Evolutionary conservation across 441 rosid species (phyloP).

Genomic region (Pelargonium citronellum): DNA sequence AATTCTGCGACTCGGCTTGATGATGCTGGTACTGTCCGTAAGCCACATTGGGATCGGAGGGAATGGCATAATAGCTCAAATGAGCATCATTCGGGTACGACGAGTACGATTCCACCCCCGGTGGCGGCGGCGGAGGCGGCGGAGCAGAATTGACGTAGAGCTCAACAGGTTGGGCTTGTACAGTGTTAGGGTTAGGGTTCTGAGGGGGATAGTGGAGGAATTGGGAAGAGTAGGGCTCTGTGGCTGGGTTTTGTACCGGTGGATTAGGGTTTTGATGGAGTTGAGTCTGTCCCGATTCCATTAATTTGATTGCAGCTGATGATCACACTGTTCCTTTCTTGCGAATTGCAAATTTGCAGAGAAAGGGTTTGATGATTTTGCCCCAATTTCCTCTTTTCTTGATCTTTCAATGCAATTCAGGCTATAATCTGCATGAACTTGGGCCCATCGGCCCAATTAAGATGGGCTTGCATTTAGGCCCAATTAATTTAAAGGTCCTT

Average conservation of each 20-base stretch:
- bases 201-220: constrained; percentile 20
- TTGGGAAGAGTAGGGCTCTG: constrained; percentile 25
- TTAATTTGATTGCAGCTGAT: too few relatives aligned
- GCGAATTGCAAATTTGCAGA: too few relatives aligned
- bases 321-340: too few relatives aligned
- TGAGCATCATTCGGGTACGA: constrained; percentile 6
- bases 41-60: neutral
- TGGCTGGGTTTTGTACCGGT: constrained; percentile 6
- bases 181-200: constrained; percentile 17
- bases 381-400: too few relatives aligned
- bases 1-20: constrained; percentile 28
- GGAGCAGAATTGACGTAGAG: constrained; percentile 1
- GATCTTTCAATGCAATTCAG: too few relatives aligned
- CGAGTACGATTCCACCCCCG: constrained; percentile 29
- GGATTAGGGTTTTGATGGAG: neutral
- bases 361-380: too few relatives aligned
- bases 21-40: constrained; percentile 1
- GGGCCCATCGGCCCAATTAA: too few relatives aligned
- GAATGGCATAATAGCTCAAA: neutral
- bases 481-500: too few relatives aligned
- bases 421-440: too few relatives aligned
- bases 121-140: constrained; percentile 19
- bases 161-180: neutral
- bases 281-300: too few relatives aligned
- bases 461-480: too few relatives aligned